Evolutionary conservation across 176 grass and related monocot species (phyloP).

Genomic region (Tillandsia fasciculata): DNA sequence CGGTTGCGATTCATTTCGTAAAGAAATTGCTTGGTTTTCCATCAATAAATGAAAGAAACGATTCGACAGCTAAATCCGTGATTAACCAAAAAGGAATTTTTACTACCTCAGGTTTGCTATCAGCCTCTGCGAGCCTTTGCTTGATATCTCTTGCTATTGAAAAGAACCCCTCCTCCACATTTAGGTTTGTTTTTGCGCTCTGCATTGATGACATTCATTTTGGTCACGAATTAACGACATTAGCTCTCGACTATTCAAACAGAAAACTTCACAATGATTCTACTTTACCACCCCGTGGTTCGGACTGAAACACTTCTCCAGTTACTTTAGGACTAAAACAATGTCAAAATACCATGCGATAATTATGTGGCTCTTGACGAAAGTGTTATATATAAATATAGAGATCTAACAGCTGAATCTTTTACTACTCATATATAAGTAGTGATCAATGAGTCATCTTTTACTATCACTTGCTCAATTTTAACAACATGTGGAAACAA

Average conservation of each 20-base stretch:
- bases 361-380: too few species aligned
- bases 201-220: conserved; percentile 13
- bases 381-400: too few species aligned
- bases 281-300: too few species aligned
- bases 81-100: not conserved
- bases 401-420: too few species aligned
- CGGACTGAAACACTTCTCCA: too few species aligned
- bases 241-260: not conserved
- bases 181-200: conserved; percentile 95
- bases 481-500: too few species aligned
- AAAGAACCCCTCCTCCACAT: conserved; percentile 96
- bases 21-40: not conserved
- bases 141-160: conserved; percentile 88
- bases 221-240: not conserved
- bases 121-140: conserved; percentile 72
- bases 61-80: too few species aligned
- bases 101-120: conserved; percentile 75
- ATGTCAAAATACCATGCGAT: too few species aligned
- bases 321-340: too few species aligned
- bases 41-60: not conserved
- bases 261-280: not conserved
- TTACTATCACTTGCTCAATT: too few species aligned
- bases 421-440: too few species aligned
- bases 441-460: too few species aligned
- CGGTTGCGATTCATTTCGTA: not conserved